A percentile compares a stretch with the other conserved stretches of the same genome.
Evolutionary conservation across 78 protist genomes (phyloP).

Genomic region (Blattamonas nauphoetae): DNA sequence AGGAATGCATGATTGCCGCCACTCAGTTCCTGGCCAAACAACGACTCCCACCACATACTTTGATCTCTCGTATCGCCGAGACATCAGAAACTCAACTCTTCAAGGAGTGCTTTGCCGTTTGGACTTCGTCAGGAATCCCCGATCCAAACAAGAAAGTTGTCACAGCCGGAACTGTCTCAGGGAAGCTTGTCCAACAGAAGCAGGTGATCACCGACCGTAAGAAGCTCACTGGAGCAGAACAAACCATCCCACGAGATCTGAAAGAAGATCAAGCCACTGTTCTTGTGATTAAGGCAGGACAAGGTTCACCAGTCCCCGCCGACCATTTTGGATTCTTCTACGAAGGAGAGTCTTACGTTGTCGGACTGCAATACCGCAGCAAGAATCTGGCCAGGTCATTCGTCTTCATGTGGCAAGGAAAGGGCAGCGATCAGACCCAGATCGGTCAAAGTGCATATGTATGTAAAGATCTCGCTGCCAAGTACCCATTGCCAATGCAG

Average conservation of each 20-base stretch:
- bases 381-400: neutral
- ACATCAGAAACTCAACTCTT: slow-evolving; percentile 34
- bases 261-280: too few relatives aligned
- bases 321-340: slow-evolving; percentile 30
- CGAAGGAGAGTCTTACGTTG: slow-evolving; percentile 48
- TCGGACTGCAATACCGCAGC: slow-evolving; percentile 26
- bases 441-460: slow-evolving; percentile 21
- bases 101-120: slow-evolving; percentile 23
- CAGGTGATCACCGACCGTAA: too few relatives aligned
- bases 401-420: slow-evolving; percentile 52
- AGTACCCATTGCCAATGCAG: neutral
- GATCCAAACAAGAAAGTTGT: neutral
- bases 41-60: slow-evolving; percentile 2
- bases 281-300: too few relatives aligned
- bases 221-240: too few relatives aligned
- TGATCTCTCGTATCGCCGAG: slow-evolving; percentile 20
- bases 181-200: too few relatives aligned
- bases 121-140: neutral
- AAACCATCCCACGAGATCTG: too few relatives aligned
- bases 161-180: neutral
- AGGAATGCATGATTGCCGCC: neutral
- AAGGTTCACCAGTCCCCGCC: neutral
- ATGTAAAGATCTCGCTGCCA: slow-evolving; percentile 28
- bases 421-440: slow-evolving; percentile 23
- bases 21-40: neutral